Evolutionary conservation across 1,284 basidiomycete species (phyloP).

Genomic region (Naganishia cerealis): DNA sequence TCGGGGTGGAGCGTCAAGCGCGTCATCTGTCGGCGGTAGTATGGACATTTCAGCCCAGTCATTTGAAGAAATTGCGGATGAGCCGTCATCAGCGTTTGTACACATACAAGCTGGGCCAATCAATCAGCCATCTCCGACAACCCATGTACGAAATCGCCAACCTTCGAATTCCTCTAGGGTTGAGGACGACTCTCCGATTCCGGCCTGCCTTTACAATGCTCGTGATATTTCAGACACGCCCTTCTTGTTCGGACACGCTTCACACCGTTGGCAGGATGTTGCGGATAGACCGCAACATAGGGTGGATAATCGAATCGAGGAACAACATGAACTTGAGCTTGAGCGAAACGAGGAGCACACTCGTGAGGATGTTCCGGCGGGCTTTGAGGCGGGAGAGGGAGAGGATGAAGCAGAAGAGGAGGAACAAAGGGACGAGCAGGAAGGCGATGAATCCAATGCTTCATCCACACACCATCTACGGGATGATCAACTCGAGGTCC

Average conservation of each 20-base stretch:
- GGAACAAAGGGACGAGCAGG: constrained; percentile 6
- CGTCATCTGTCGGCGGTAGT: not conserved
- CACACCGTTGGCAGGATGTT: not conserved
- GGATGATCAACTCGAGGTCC: constrained; percentile 16
- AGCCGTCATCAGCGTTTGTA: not conserved
- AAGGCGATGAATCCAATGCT: not conserved
- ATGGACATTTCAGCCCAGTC: constrained; percentile 8
- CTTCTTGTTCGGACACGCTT: not conserved
- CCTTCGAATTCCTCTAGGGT: not conserved
- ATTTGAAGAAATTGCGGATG: not conserved
- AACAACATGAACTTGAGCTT: constrained; percentile 13
- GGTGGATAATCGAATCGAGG: not conserved
- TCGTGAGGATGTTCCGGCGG: not conserved
- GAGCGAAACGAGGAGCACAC: not conserved
- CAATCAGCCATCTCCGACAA: not conserved
- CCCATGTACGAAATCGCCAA: not conserved
- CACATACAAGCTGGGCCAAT: not conserved
- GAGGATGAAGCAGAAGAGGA: not conserved
- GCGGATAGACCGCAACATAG: not conserved
- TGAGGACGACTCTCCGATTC: not conserved
- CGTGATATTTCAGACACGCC: constrained; percentile 15
- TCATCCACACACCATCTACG: constrained; percentile 15
- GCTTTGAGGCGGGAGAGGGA: not conserved
- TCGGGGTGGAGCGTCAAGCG: not conserved
- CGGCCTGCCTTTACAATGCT: not conserved